Conservation (phyloP, 2,329 filamentous ascomycete genomes). For the Fusarium sp. region DNA sequence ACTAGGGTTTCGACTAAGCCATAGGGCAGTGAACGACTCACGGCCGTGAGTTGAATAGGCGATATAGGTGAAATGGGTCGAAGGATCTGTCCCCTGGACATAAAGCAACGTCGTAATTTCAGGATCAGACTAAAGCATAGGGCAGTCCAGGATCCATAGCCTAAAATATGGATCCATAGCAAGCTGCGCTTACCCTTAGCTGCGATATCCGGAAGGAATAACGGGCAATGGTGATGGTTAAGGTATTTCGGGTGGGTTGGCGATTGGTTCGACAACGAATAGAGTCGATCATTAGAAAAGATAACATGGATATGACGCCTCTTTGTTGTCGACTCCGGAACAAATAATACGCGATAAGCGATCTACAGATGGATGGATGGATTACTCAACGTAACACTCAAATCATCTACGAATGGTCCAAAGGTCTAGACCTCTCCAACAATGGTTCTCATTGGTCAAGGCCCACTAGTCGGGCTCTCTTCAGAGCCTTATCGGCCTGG, state of each 20-base stretch:
- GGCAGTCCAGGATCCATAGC: slow-evolving; percentile 19
- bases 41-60: background rate
- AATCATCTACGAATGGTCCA: slow-evolving; percentile 14
- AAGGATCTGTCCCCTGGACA: slow-evolving; percentile 31
- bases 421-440: slow-evolving; percentile 31
- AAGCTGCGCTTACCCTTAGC: too few relatives aligned
- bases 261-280: background rate
- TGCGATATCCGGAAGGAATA: background rate
- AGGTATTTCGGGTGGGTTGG: background rate
- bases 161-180: slow-evolving; percentile 33
- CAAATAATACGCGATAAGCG: slow-evolving; percentile 24
- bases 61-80: slow-evolving; percentile 8
- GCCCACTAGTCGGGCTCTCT: slow-evolving; percentile 27
- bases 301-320: background rate
- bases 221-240: too few relatives aligned
- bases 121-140: slow-evolving; percentile 11
- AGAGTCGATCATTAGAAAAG: background rate
- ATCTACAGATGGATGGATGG: background rate
- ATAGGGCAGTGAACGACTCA: slow-evolving; percentile 17
- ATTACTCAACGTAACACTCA: background rate
- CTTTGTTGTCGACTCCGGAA: background rate
- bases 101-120: slow-evolving; percentile 24
- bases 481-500: slow-evolving; percentile 31
- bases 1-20: slow-evolving; percentile 16
- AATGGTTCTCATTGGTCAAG: slow-evolving; percentile 13